These are phyloP conservation scores for Cryptosporidium muris DNA, from an alignment of 169 alveolate species.

Conservation along the genomic window DNA sequence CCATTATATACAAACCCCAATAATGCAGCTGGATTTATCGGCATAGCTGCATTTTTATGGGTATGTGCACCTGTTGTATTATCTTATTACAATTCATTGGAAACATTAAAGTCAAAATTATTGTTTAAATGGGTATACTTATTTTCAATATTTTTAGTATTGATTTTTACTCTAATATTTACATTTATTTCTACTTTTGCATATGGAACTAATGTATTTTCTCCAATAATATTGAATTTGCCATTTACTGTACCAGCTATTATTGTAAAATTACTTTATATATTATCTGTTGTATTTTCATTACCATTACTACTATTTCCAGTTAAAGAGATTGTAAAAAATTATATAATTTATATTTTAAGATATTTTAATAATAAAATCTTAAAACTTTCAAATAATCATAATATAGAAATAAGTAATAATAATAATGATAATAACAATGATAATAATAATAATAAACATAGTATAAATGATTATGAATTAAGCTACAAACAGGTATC, in stretches of 20 bases:
- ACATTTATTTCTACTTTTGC: constrained; percentile 70
- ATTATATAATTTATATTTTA: neutral
- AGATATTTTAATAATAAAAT: too few relatives aligned
- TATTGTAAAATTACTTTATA: constrained; percentile 40
- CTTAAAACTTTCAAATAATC: neutral
- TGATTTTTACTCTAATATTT: constrained; percentile 43
- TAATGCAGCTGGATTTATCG: constrained; percentile 56
- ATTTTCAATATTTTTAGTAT: constrained; percentile 31
- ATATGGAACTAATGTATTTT: constrained; percentile 29
- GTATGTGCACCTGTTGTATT: constrained; percentile 68
- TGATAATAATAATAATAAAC: neutral
- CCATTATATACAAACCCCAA: constrained; percentile 14
- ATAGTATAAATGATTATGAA: neutral
- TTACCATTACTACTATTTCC: constrained; percentile 57
- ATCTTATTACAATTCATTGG: constrained; percentile 41
- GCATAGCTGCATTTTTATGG: constrained; percentile 70
- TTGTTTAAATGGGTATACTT: constrained; percentile 53
- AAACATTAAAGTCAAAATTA: constrained; percentile 6
- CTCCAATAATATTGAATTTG: constrained; percentile 51
- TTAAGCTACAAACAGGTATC: neutral
- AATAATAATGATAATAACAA: neutral
- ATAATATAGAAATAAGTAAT: constrained; percentile 1
- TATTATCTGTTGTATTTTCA: constrained; percentile 39
- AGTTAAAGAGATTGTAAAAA: constrained; percentile 50
- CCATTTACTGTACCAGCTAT: constrained; percentile 63